Evolutionary conservation across 306 rosid species (phyloP).

Genomic region (Vigna reflexopilosa): DNA sequence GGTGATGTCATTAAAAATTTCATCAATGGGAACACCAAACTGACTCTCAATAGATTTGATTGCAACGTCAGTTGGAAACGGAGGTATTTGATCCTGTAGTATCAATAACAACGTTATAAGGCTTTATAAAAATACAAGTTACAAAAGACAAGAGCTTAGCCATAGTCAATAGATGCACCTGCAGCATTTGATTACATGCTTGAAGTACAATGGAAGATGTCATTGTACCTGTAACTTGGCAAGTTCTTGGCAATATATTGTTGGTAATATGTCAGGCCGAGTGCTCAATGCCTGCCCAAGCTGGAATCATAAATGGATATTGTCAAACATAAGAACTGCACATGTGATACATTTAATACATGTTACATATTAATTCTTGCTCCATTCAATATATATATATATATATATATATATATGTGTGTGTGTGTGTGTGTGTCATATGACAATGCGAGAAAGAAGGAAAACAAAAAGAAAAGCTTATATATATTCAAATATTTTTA

Average conservation of each 20-base stretch:
- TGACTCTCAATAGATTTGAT: conserved; percentile 81
- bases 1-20: conserved; percentile 80
- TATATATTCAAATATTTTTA: conserved; percentile 19
- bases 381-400: conserved; percentile 6
- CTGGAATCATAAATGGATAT: conserved; percentile 62
- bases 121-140: conserved; percentile 32
- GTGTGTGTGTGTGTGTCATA: no score
- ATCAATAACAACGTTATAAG: conserved; percentile 26
- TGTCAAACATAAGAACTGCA: conserved; percentile 39
- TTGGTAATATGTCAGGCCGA: conserved; percentile 86
- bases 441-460: neutral
- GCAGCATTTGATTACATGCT: conserved; percentile 40
- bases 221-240: conserved; percentile 79
- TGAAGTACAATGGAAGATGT: conserved; percentile 41
- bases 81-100: conserved; percentile 92
- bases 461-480: conserved; percentile 12
- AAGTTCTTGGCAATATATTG: conserved; percentile 90
- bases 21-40: conserved; percentile 69
- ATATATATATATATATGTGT: no score
- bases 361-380: neutral
- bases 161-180: conserved; percentile 37
- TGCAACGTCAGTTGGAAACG: conserved; percentile 81
- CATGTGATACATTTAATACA: conserved; percentile 22
- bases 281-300: conserved; percentile 99
- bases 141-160: conserved; percentile 21